Evolutionary conservation across 2,329 filamentous ascomycete species (phyloP), one percentile per base, ranked within the genome.

Genomic region (Scedosporium minutisporum): DNA sequence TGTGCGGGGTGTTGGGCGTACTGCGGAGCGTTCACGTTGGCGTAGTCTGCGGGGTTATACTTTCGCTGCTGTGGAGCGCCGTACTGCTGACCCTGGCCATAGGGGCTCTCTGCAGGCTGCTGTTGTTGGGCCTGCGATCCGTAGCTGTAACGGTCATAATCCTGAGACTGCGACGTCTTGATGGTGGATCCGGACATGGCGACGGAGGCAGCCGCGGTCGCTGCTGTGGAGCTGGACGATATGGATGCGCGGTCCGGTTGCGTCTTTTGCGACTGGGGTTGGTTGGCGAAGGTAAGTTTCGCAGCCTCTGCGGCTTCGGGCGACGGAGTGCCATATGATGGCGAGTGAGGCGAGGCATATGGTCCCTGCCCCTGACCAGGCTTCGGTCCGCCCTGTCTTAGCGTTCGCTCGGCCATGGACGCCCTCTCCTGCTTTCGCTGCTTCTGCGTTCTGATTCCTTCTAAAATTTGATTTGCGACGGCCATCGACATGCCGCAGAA

Each of bases 401-500:
- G 76, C 2, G 88, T 91, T 69, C 84, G 83, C 59, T 86, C 85
- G 64, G 82, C 84, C 74, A 93, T 79, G 55, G 76, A 83, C 1
- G 75, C 76, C 73, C 85, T 83, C 61, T 80, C 80, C 75, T 89
- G 81, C 59, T 79, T 76, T 64, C 86, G 83, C 71, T 87, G 85
- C 76, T 93, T 96, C 64, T 89, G 87, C 59, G 86, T 87, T 70
- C 91, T 86, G 68, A 97, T 90, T 59, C 93, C 91, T 66, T 92
- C 88, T 62, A 97, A 76, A 67, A 99, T 97, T 71, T 96, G 87
- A 74, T 97, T 97, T 53, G 95, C 95, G 44, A 91, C 90, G 63
- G 95, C 90, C 95, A 97, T 97, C 29, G 92, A 96, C 92, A 99
- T 99, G 68, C 95, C 95, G 74, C 95, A 99, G 77, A 99, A 99